phyloP scores from a whole-genome alignment of 441 rosid genomes.

The Viola pubescens region DNA sequence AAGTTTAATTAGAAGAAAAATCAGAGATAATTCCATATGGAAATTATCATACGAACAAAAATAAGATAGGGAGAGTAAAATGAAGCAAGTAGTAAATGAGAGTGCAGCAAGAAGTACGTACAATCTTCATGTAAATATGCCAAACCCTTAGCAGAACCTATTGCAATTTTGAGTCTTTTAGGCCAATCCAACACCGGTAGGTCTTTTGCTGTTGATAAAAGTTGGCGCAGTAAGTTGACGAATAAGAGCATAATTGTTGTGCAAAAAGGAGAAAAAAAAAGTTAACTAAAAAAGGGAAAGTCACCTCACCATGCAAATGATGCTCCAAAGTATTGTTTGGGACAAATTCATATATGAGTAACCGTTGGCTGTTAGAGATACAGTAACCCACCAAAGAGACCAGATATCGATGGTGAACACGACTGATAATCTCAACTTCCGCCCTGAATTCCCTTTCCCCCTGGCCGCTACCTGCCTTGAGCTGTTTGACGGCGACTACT shows the following conservation, averaged over 20 bases:
- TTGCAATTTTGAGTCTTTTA: constrained; percentile 62
- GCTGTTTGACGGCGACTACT: constrained; percentile 73
- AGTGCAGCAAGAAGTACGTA: constrained; percentile 26
- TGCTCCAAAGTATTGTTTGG: constrained; percentile 71
- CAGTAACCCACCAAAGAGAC: constrained; percentile 78
- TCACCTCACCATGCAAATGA: constrained; percentile 63
- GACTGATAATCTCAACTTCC: constrained; percentile 85
- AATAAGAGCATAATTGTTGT: constrained; percentile 7
- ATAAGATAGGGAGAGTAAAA: too few relatives aligned
- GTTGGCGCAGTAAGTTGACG: neutral
- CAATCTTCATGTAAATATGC: constrained; percentile 93
- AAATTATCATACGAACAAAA: too few relatives aligned
- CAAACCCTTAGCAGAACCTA: constrained; percentile 88
- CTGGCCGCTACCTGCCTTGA: constrained; percentile 80
- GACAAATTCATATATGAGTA: constrained; percentile 81
- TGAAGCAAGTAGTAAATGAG: neutral
- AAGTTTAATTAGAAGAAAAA: too few relatives aligned
- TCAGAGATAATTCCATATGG: too few relatives aligned
- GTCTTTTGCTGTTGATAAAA: constrained; percentile 38
- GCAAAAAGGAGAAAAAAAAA: neutral
- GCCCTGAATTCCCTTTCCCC: constrained; percentile 86
- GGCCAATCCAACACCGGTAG: constrained; percentile 60
- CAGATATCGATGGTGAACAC: constrained; percentile 83
- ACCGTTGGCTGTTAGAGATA: constrained; percentile 46
- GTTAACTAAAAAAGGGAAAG: neutral